These are phyloP conservation scores for Pyrenophora tritici-repentis DNA, from an alignment of 2,329 filamentous ascomycete genomes.

Conservation along the genomic window DNA sequence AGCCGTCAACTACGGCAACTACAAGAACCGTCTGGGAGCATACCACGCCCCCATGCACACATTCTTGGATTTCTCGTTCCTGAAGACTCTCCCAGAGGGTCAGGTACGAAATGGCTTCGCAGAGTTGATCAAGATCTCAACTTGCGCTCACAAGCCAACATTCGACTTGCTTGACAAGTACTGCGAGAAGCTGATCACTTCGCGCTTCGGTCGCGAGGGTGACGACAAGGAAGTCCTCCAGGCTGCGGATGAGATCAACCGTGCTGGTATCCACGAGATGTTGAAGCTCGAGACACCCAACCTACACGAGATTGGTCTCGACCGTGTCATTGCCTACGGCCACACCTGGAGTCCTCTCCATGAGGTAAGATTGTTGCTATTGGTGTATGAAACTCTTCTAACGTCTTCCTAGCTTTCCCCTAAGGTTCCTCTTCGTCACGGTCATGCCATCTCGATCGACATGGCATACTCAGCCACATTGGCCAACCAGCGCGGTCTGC, in stretches of 20 bases:
- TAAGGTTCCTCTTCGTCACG: slow-evolving; percentile 70
- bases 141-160: slow-evolving; percentile 68
- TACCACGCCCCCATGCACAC: slow-evolving; percentile 75
- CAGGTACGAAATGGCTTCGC: slow-evolving; percentile 76
- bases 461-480: slow-evolving; percentile 77
- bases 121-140: slow-evolving; percentile 76
- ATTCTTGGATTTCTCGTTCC: slow-evolving; percentile 74
- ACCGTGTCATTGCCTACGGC: slow-evolving; percentile 74
- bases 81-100: slow-evolving; percentile 68
- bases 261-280: slow-evolving; percentile 74
- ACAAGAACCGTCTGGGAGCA: slow-evolving; percentile 75
- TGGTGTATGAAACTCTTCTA: slow-evolving; percentile 1
- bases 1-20: slow-evolving; percentile 76
- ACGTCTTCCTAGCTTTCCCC: slow-evolving; percentile 61
- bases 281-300: slow-evolving; percentile 74
- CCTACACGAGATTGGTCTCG: slow-evolving; percentile 72
- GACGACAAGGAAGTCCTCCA: slow-evolving; percentile 62
- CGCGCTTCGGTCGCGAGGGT: slow-evolving; percentile 67
- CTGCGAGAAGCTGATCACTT: slow-evolving; percentile 69
- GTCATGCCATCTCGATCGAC: slow-evolving; percentile 75
- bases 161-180: slow-evolving; percentile 71
- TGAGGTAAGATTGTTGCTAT: slow-evolving; percentile 42
- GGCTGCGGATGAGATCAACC: slow-evolving; percentile 70
- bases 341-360: slow-evolving; percentile 77
- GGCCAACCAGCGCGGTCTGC: slow-evolving; percentile 65